Percentiles rank a stretch among this genome's conserved stretches.
Conservation (phyloP, 2,329 filamentous ascomycete species). For the Phoma sp. region DNA sequence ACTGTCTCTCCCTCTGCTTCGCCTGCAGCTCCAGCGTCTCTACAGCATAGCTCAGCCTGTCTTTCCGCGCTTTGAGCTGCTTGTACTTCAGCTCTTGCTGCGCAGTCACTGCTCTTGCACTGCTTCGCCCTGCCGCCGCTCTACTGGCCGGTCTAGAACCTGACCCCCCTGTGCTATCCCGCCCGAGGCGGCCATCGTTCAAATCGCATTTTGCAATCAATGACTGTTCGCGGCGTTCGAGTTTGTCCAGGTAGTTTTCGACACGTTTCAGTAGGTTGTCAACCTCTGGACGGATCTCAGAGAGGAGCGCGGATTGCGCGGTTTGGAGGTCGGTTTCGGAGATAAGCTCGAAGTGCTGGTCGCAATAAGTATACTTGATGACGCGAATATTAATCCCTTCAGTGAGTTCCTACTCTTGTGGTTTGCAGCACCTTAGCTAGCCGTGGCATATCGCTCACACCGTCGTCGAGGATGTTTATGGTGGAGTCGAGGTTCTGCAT, state of each 20-base stretch:
- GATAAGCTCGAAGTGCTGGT: conserved; percentile 88
- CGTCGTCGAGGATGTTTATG: conserved; percentile 66
- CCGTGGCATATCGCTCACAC: conserved; percentile 69
- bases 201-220: conserved; percentile 83
- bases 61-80: conserved; percentile 79
- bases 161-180: conserved; percentile 35
- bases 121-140: conserved; percentile 32
- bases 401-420: conserved; percentile 57
- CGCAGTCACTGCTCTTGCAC: conserved; percentile 45
- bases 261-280: conserved; percentile 78
- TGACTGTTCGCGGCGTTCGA: conserved; percentile 81
- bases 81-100: conserved; percentile 66
- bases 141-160: conserved; percentile 33
- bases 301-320: conserved; percentile 82
- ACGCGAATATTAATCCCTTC: no score
- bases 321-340: conserved; percentile 81
- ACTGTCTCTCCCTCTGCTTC: conserved; percentile 74
- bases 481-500: conserved; percentile 68
- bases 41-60: conserved; percentile 84
- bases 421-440: conserved; percentile 68
- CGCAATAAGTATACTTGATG: background rate
- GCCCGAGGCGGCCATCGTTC: conserved; percentile 73
- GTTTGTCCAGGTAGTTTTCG: conserved; percentile 81
- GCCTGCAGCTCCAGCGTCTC: conserved; percentile 86
- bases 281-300: conserved; percentile 89